Percentiles rank a stretch among this genome's conserved stretches.
These are phyloP conservation scores for Globisporangium recalcitrans DNA, from an alignment of 352 stramenopile genomes.

Conservation along the genomic window DNA sequence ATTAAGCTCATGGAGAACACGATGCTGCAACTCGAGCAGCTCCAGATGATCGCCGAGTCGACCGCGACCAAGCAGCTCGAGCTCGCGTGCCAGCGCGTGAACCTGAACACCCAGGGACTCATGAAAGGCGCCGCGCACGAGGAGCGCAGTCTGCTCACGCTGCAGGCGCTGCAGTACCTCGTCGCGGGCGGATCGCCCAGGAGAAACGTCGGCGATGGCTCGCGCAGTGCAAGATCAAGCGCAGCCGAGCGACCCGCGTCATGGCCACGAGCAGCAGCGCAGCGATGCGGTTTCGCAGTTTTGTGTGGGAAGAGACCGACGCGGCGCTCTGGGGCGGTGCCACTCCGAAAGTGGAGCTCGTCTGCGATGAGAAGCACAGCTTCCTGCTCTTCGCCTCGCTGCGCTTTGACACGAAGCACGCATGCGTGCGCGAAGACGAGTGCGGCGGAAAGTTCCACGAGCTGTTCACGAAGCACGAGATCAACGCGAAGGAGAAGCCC, in stretches of 20 bases:
- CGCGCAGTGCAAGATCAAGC: slow-evolving; percentile 18
- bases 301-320: slow-evolving; percentile 90
- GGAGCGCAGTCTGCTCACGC: slow-evolving; percentile 51
- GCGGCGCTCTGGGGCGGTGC: slow-evolving; percentile 78
- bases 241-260: slow-evolving; percentile 24
- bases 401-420: slow-evolving; percentile 41
- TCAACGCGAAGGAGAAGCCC: background rate
- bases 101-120: slow-evolving; percentile 86
- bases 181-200: slow-evolving; percentile 63
- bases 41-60: slow-evolving; percentile 91
- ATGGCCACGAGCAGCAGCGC: slow-evolving; percentile 55
- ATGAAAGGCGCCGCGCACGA: slow-evolving; percentile 77
- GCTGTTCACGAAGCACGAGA: slow-evolving; percentile 26
- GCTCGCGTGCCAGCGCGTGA: slow-evolving; percentile 80
- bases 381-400: slow-evolving; percentile 59
- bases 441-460: slow-evolving; percentile 40
- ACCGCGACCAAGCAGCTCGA: slow-evolving; percentile 90
- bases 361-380: slow-evolving; percentile 52
- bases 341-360: slow-evolving; percentile 73
- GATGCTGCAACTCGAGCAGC: slow-evolving; percentile 90
- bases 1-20: slow-evolving; percentile 94
- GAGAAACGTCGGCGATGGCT: slow-evolving; percentile 28
- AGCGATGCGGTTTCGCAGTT: slow-evolving; percentile 69
- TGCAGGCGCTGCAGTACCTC: slow-evolving; percentile 91
- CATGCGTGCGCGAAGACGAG: slow-evolving; percentile 36